Conservation (phyloP, 2,329 filamentous ascomycete species). For the Diaporthe aspalathi region DNA sequence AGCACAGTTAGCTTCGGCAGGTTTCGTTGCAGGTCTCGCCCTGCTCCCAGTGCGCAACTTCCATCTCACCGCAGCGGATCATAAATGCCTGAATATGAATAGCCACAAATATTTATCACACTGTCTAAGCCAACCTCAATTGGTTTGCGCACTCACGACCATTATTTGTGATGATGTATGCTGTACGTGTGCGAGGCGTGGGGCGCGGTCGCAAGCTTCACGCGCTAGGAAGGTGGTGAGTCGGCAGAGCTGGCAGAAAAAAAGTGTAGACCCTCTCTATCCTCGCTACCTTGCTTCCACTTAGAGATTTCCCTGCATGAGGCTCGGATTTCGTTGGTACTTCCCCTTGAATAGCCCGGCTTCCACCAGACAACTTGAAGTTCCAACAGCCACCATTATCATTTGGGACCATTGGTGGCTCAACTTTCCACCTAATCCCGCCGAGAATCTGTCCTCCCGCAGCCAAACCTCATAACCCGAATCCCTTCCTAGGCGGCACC, state of each 20-base stretch:
- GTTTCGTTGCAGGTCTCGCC: not conserved
- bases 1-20: not conserved
- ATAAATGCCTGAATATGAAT: not conserved
- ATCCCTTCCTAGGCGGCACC: not conserved
- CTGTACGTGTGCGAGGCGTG: slow-evolving; percentile 21
- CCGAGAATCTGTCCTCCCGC: not conserved
- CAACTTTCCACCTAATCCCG: not conserved
- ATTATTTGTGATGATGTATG: slow-evolving; percentile 33
- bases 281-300: not conserved
- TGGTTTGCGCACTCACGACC: not conserved
- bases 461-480: too few species aligned
- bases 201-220: not conserved
- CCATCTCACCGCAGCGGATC: not conserved
- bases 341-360: not conserved
- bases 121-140: not conserved
- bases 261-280: slow-evolving; percentile 15
- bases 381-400: not conserved
- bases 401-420: not conserved
- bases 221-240: slow-evolving; percentile 34
- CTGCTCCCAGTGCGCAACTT: too few species aligned
- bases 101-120: not conserved
- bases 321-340: not conserved
- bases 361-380: not conserved
- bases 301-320: not conserved
- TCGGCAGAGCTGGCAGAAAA: slow-evolving; percentile 38